Conservation (phyloP, 2,329 filamentous ascomycete species). For the Cladosporium sp. region DNA sequence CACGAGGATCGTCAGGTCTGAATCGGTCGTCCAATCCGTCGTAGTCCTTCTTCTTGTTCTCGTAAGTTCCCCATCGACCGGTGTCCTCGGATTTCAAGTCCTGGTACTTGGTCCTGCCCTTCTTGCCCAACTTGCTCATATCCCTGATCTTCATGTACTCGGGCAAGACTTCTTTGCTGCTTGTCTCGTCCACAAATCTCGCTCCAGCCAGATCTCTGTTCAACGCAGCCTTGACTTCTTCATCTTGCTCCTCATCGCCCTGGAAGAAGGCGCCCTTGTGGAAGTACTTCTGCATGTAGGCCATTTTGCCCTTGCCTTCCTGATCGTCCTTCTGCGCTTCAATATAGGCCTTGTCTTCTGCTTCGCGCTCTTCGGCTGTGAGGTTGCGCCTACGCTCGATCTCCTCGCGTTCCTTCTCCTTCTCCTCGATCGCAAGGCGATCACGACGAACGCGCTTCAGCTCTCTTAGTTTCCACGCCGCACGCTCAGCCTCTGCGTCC, state of each 20-base stretch:
- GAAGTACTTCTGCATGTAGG: slow-evolving; percentile 92
- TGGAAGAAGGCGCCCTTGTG: slow-evolving; percentile 96
- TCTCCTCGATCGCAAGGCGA: slow-evolving; percentile 75
- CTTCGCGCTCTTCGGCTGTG: slow-evolving; percentile 77
- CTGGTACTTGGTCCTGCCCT: slow-evolving; percentile 84
- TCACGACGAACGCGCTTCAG: slow-evolving; percentile 84
- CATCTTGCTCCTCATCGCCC: slow-evolving; percentile 55
- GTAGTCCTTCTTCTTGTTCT: slow-evolving; percentile 49
- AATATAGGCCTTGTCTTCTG: slow-evolving; percentile 77
- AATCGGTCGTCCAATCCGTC: slow-evolving; percentile 62
- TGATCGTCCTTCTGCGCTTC: slow-evolving; percentile 73
- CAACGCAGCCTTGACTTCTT: slow-evolving; percentile 71
- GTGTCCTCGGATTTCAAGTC: slow-evolving; percentile 90
- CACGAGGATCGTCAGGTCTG: slow-evolving; percentile 50
- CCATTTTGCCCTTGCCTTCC: slow-evolving; percentile 72
- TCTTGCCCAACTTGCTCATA: slow-evolving; percentile 89
- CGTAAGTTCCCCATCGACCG: slow-evolving; percentile 68
- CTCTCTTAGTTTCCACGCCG: slow-evolving; percentile 92
- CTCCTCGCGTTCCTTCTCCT: slow-evolving; percentile 82
- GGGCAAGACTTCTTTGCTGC: slow-evolving; percentile 76
- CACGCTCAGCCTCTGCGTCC: slow-evolving; percentile 82
- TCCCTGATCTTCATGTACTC: slow-evolving; percentile 91
- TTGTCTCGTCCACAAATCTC: slow-evolving; percentile 75
- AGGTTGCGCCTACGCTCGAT: slow-evolving; percentile 83
- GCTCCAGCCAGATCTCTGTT: slow-evolving; percentile 83